phyloP scores from a whole-genome alignment of 345 rosid species.

The Eucalyptus albens region DNA sequence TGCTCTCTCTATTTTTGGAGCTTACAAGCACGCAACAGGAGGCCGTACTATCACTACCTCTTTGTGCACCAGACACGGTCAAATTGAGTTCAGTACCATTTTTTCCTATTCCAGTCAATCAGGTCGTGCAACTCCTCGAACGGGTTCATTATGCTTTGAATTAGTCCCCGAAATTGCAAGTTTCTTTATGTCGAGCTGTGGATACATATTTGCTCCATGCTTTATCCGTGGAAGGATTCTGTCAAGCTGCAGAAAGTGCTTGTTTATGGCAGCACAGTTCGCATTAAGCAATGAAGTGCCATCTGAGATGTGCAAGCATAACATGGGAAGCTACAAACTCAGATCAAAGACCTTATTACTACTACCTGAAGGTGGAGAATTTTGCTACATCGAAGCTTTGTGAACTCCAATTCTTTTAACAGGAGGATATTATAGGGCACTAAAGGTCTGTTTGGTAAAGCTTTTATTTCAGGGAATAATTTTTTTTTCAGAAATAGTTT shows the following conservation, averaged over 20 bases:
- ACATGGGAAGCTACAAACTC: not conserved
- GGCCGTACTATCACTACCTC: slow-evolving; percentile 43
- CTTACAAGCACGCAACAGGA: slow-evolving; percentile 81
- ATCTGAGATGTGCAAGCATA: not conserved
- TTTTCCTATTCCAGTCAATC: slow-evolving; percentile 34
- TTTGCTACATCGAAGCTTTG: not conserved
- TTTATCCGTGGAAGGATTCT: not conserved
- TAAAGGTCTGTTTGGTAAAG: fast-evolving
- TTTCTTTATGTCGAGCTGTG: not conserved
- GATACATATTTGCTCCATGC: not conserved
- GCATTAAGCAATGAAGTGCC: not conserved
- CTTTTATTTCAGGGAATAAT: fast-evolving
- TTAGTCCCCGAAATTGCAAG: slow-evolving; percentile 2
- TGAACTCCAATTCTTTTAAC: not conserved
- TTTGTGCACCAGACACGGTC: slow-evolving; percentile 17
- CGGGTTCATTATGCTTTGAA: slow-evolving; percentile 79
- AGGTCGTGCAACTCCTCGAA: slow-evolving; percentile 87
- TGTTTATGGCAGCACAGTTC: not conserved
- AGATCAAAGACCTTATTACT: not conserved
- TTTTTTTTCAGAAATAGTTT: fast-evolving
- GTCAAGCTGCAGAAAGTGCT: not conserved
- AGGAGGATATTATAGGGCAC: not conserved
- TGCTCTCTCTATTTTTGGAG: slow-evolving; percentile 94
- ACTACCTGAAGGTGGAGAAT: not conserved
- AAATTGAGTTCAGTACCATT: slow-evolving; percentile 25